Percentiles rank a stretch among this genome's conserved stretches.
These are phyloP conservation scores for Neurospora sp. DNA, from an alignment of 495 filamentous ascomycete genomes.

Conservation along the genomic window DNA sequence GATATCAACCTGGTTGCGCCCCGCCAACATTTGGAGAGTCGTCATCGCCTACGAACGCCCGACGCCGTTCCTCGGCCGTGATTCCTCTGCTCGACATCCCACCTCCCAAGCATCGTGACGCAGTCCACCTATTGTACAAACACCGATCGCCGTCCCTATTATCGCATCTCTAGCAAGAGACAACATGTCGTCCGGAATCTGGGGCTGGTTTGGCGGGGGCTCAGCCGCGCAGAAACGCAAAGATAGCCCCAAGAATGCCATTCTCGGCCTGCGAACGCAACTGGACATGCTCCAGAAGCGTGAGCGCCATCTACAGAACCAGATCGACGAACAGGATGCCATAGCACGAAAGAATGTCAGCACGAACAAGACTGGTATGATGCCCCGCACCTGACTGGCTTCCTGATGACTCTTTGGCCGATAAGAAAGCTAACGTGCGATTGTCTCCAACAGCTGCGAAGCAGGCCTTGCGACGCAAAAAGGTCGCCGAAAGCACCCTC, in stretches of 20 bases:
- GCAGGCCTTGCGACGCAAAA: constrained; percentile 88
- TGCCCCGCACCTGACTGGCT: background rate
- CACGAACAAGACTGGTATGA: constrained; percentile 81
- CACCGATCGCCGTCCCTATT: background rate
- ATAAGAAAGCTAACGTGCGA: constrained; percentile 8
- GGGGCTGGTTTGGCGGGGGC: constrained; percentile 79
- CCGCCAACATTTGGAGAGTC: constrained; percentile 19
- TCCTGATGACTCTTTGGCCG: background rate
- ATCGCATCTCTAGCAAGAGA: background rate
- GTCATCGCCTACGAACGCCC: constrained; percentile 17
- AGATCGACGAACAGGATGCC: constrained; percentile 88
- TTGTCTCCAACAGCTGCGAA: constrained; percentile 57
- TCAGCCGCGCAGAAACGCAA: constrained; percentile 66
- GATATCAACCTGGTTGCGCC: constrained; percentile 7
- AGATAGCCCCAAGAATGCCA: constrained; percentile 94
- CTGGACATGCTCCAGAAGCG: constrained; percentile 97
- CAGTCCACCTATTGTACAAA: background rate
- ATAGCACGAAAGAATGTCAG: constrained; percentile 84
- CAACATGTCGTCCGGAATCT: constrained; percentile 54
- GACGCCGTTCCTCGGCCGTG: background rate
- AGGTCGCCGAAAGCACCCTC: constrained; percentile 80
- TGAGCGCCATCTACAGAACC: constrained; percentile 78
- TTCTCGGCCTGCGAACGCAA: constrained; percentile 76
- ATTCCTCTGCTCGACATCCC: background rate
- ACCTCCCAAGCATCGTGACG: background rate